Percentiles rank a stretch among this genome's conserved stretches.
phyloP scores from a whole-genome alignment of 1,284 basidiomycete genomes.

The Coniferiporia sulphurascens region DNA sequence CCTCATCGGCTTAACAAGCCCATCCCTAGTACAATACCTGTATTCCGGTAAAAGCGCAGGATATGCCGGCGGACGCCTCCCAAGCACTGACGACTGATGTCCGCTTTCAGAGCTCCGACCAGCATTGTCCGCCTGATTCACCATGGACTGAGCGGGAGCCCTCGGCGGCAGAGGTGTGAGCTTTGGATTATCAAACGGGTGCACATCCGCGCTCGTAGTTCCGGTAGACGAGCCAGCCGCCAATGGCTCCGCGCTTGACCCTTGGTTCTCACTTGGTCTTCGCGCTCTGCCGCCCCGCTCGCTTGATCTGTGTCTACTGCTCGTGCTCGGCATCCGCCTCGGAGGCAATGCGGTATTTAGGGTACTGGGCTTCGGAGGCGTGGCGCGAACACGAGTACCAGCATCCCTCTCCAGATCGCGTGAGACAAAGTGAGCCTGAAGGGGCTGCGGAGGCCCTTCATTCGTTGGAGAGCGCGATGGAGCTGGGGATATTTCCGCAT shows the following conservation, averaged over 20 bases:
- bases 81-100: conserved; percentile 15
- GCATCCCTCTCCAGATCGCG: conserved; percentile 11
- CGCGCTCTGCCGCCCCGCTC: neutral
- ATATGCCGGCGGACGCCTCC: conserved; percentile 38
- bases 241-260: neutral
- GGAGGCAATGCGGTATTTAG: neutral
- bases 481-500: conserved; percentile 30
- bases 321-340: neutral
- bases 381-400: neutral
- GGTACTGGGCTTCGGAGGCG: neutral
- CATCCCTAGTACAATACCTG: conserved; percentile 54
- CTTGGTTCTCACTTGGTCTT: neutral
- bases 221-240: neutral
- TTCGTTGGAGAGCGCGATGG: neutral
- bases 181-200: conserved; percentile 2
- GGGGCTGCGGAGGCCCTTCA: neutral
- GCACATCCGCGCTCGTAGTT: neutral
- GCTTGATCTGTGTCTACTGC: neutral
- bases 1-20: conserved; percentile 61
- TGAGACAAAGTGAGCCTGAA: neutral
- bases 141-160: neutral
- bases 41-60: conserved; percentile 51
- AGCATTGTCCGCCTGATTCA: neutral
- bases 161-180: conserved; percentile 1
- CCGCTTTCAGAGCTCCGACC: neutral